Conservation (phyloP, 257 asterid genomes). For the Cynanchum wilfordii region DNA sequence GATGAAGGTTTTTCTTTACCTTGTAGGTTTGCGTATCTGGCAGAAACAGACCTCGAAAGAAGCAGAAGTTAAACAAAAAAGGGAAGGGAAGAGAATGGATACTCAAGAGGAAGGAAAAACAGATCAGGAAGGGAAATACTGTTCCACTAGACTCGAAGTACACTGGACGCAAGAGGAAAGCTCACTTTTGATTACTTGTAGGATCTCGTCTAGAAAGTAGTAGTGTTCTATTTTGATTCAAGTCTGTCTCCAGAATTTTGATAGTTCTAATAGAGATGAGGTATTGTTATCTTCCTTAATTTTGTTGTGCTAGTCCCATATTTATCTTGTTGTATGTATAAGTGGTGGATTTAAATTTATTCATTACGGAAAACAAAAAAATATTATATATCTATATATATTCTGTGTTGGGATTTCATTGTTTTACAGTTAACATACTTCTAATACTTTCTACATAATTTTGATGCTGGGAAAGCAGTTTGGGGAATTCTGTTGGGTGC, state of each 20-base stretch:
- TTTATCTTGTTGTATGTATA: no score
- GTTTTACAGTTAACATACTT: no score
- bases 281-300: background rate
- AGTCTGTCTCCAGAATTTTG: background rate
- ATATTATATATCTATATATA: no score
- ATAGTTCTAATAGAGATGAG: no score
- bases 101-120: slow-evolving; percentile 63
- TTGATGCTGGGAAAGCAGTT: no score
- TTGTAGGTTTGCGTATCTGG: slow-evolving; percentile 67
- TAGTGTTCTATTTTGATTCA: background rate
- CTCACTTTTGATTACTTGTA: slow-evolving; percentile 44
- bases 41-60: slow-evolving; percentile 73
- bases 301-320: background rate
- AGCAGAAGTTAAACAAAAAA: slow-evolving; percentile 72
- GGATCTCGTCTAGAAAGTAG: background rate
- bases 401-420: no score
- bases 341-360: no score
- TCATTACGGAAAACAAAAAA: no score
- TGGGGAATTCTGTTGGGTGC: no score
- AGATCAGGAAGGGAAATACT: slow-evolving; percentile 66
- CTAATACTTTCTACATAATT: no score
- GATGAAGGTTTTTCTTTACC: slow-evolving; percentile 7
- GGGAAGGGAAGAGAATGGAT: slow-evolving; percentile 79
- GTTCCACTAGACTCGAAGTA: slow-evolving; percentile 76
- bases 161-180: slow-evolving; percentile 88